Evolutionary conservation across 2,329 filamentous ascomycete genomes (phyloP), one percentile per base, ranked within the genome.

Genomic region (Raffaelea albimanens): DNA sequence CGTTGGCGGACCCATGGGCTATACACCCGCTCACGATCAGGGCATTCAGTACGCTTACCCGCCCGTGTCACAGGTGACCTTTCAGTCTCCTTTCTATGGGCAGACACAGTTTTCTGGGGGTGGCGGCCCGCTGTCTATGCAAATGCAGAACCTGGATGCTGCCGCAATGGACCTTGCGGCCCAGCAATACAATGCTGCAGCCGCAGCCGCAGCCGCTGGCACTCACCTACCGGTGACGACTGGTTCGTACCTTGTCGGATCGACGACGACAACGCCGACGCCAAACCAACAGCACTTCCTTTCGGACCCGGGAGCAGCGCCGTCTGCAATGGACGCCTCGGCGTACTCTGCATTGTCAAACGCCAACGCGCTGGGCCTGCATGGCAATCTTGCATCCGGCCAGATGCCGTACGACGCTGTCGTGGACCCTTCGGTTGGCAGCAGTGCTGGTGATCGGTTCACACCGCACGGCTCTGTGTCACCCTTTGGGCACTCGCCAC

Each of bases 401-500:
- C 56, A 58, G 38, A 55, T 67, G 39, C 49, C 50, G n/a, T 70
- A 66, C 45, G 59, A 61, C 22, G 55, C 55, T 39, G 52, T 64
- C 46, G 54, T 62, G 22, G 58, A 63, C 43, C 57, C 59, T 29
- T 53, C 56, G 29, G 58, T 59, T 44, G 57, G 59, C 20, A 55
- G 60, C 20, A 55, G 56, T 21, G 54, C 58, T 16, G 57, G 43
- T 3, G 53, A 64, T 19, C 66, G 65, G 29, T 72, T 62, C 47
- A 62, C 61, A 20, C 63, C 62, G 18, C 64, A 65, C 33, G 68
- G 68, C 7, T 70, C 68, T 2, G 62, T 63, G 13, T 70, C 70
- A 31, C 68, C 69, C 0, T 72, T 65, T 50, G 56, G 58, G 2
- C 66, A 63, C 40, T 71, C 69, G 10, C 68, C 69, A 5, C 61